phyloP scores from a whole-genome alignment of 2,329 filamentous ascomycete species.

The Sodiomyces alkalinus region DNA sequence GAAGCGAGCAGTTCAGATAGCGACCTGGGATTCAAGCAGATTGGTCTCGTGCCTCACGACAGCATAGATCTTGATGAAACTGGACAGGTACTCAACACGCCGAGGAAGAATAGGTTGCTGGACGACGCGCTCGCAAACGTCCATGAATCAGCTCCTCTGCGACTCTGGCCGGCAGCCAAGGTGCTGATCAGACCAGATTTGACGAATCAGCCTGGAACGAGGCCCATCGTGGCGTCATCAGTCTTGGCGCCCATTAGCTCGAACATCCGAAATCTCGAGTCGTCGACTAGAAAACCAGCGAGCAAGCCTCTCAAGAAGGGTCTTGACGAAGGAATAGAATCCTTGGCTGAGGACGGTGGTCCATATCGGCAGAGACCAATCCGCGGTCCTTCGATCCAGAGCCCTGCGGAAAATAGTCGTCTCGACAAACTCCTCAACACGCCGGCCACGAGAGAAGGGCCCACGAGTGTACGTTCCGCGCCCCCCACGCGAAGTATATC shows the following conservation, averaged over 20 bases:
- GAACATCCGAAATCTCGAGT: slow-evolving; percentile 15
- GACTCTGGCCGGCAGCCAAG: no score
- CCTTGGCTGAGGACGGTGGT: slow-evolving; percentile 33
- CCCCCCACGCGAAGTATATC: no score
- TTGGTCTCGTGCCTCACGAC: slow-evolving; percentile 22
- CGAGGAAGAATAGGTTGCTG: slow-evolving; percentile 16
- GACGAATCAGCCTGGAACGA: no score
- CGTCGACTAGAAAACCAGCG: no score
- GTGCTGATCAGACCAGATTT: slow-evolving; percentile 4
- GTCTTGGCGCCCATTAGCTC: slow-evolving; percentile 21
- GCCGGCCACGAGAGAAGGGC: slow-evolving; percentile 10
- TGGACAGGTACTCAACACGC: slow-evolving; percentile 26
- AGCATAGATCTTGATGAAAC: slow-evolving; percentile 45
- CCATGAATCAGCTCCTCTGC: no score
- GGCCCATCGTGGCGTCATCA: slow-evolving; percentile 9
- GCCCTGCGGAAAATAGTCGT: slow-evolving; percentile 12
- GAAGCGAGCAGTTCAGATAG: slow-evolving; percentile 20
- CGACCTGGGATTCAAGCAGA: slow-evolving; percentile 9
- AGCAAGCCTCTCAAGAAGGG: slow-evolving; percentile 12
- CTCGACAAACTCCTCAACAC: slow-evolving; percentile 19
- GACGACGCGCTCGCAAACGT: not conserved
- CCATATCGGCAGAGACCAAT: slow-evolving; percentile 9
- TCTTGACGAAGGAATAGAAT: slow-evolving; percentile 21
- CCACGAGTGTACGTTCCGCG: slow-evolving; percentile 12
- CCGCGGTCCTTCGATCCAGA: slow-evolving; percentile 5